These are phyloP conservation scores for Caulochytrium protostelioides DNA, from an alignment of 371 early-diverging fungal genomes.

Conservation along the genomic window DNA sequence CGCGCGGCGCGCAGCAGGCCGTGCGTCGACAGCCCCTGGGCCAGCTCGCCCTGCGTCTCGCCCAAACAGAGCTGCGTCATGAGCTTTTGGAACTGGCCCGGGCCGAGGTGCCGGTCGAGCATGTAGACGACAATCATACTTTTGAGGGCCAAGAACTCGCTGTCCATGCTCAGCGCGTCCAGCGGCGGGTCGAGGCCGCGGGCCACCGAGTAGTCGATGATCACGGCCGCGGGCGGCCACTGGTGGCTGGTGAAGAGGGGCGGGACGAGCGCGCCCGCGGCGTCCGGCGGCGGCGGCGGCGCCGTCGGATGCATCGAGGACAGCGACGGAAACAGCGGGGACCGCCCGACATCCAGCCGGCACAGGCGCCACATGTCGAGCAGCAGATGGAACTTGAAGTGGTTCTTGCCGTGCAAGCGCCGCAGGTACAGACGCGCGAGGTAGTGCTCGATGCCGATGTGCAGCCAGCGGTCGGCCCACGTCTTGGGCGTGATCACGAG, in stretches of 20 bases:
- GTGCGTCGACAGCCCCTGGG: conserved; percentile 54
- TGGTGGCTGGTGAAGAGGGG: not conserved
- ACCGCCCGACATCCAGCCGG: conserved; percentile 57
- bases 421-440: conserved; percentile 47
- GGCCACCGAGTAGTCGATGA: conserved; percentile 5
- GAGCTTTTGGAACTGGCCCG: conserved; percentile 43
- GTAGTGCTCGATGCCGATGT: conserved; percentile 51
- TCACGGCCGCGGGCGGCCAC: not conserved
- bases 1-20: conserved; percentile 56
- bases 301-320: conserved; percentile 17
- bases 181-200: conserved; percentile 43
- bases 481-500: too few relatives aligned
- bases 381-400: conserved; percentile 39
- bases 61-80: conserved; percentile 53
- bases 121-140: conserved; percentile 72
- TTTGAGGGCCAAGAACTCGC: conserved; percentile 60
- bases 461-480: conserved; percentile 70
- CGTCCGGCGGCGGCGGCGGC: not conserved
- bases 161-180: conserved; percentile 10
- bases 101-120: conserved; percentile 46
- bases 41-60: conserved; percentile 62
- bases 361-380: conserved; percentile 65
- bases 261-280: not conserved
- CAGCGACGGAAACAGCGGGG: conserved; percentile 51
- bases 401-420: conserved; percentile 64